Conservation (phyloP, 2,329 filamentous ascomycete species). For the Nemania sp. region DNA sequence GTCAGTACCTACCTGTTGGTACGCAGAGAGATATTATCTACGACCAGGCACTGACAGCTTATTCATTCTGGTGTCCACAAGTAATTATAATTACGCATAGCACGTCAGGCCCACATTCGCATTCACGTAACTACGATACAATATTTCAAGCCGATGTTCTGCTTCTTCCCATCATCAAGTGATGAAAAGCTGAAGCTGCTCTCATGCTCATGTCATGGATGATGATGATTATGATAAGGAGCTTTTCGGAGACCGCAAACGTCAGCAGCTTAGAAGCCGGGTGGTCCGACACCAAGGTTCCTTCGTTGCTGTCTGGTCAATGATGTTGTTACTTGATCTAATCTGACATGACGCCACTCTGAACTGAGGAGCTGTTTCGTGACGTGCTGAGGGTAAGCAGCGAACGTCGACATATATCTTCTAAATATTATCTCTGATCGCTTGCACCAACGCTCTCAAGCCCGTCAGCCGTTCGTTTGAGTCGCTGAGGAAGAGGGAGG, state of each 20-base stretch:
- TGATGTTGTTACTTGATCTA: constrained; percentile 67
- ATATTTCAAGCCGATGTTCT: not conserved
- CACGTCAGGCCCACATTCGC: not conserved
- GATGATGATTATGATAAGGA: constrained; percentile 42
- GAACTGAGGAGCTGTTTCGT: not conserved
- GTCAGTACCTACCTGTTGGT: not conserved
- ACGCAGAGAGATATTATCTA: not conserved
- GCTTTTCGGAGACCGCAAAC: constrained; percentile 46
- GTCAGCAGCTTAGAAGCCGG: constrained; percentile 54
- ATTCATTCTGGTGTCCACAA: not conserved
- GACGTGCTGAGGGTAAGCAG: not conserved
- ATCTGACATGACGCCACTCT: constrained; percentile 55
- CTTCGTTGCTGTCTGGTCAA: constrained; percentile 45
- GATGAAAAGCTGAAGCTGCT: constrained; percentile 1
- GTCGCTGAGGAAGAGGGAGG: constrained; percentile 60
- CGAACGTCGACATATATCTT: not conserved
- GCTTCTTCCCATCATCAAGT: constrained; percentile 4
- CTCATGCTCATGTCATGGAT: constrained; percentile 36
- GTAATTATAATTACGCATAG: no score
- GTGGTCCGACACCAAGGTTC: constrained; percentile 52
- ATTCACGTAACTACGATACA: not conserved
- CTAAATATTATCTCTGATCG: constrained; percentile 44
- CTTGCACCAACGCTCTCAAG: constrained; percentile 48
- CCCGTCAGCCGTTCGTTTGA: constrained; percentile 57
- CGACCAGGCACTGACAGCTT: not conserved